Percentiles rank a stretch among this genome's conserved stretches.
These are phyloP conservation scores for Talinum fruticosum DNA, from an alignment of 148 eudicot species.

Conservation along the genomic window DNA sequence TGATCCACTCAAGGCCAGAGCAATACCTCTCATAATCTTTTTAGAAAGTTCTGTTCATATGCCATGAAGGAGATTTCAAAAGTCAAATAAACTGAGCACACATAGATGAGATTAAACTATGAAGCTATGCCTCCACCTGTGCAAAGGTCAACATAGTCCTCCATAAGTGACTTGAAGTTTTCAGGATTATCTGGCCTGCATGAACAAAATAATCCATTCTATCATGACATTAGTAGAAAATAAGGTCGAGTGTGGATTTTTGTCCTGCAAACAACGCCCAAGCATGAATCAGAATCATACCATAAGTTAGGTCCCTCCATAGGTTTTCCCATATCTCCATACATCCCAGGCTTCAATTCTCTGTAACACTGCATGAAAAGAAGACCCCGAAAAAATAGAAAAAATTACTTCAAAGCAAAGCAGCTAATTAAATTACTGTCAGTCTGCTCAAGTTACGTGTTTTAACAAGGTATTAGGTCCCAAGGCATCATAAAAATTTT, in stretches of 20 bases:
- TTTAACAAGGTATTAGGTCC: background rate
- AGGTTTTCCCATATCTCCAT: slow-evolving; percentile 65
- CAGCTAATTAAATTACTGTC: background rate
- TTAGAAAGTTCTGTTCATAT: slow-evolving; percentile 62
- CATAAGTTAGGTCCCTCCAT: slow-evolving; percentile 80
- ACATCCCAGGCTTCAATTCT: slow-evolving; percentile 61
- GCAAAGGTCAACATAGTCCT: slow-evolving; percentile 64
- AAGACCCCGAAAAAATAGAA: background rate
- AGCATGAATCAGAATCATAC: slow-evolving; percentile 33
- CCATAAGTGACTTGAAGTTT: slow-evolving; percentile 64
- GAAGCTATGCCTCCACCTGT: slow-evolving; percentile 42
- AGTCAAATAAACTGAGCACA: background rate
- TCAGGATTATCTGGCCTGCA: slow-evolving; percentile 82
- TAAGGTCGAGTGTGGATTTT: background rate
- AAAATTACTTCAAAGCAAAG: background rate
- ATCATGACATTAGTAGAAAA: background rate
- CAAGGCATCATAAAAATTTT: background rate
- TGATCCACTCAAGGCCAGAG: slow-evolving; percentile 77
- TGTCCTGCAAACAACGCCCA: background rate
- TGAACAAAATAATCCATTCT: slow-evolving; percentile 3
- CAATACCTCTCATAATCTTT: slow-evolving; percentile 85
- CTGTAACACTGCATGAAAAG: slow-evolving; percentile 58
- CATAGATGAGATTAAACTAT: background rate
- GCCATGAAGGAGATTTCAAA: slow-evolving; percentile 6
- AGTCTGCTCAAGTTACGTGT: background rate